Percentiles rank a stretch among this genome's conserved stretches.
Evolutionary conservation across 805 yeast genomes (phyloP).

Genomic region (Kockiozyma suomiensis): DNA sequence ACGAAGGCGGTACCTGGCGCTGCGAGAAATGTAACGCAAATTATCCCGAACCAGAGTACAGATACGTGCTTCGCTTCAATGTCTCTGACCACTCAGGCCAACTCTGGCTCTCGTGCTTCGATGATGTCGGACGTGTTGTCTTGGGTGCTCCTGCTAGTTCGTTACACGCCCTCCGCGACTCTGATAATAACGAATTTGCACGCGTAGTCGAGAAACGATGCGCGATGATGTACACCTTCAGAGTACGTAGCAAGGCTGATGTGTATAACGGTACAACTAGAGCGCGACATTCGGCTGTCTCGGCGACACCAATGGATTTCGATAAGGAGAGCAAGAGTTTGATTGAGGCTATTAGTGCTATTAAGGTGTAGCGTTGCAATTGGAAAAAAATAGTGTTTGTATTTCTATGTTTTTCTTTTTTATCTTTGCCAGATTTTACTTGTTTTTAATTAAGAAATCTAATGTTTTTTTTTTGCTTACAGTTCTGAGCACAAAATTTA

Average conservation of each 20-base stretch:
- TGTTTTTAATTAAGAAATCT: no score
- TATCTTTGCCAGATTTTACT: no score
- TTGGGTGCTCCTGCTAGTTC: constrained; percentile 69
- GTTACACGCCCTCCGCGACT: constrained; percentile 45
- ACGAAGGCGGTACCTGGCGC: constrained; percentile 75
- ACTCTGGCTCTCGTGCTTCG: constrained; percentile 84
- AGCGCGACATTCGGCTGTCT: constrained; percentile 70
- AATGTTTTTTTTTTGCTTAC: no score
- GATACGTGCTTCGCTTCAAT: constrained; percentile 76
- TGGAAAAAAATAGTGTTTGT: neutral
- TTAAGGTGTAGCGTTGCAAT: constrained; percentile 13
- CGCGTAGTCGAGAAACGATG: constrained; percentile 53
- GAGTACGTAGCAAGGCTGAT: constrained; percentile 82
- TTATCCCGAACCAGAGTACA: constrained; percentile 68
- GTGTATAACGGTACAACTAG: constrained; percentile 76
- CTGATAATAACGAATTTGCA: constrained; percentile 42
- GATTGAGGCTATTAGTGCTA: constrained; percentile 27
- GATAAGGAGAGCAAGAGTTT: constrained; percentile 38
- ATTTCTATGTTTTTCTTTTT: neutral
- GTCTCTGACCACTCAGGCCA: constrained; percentile 82
- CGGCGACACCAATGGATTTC: constrained; percentile 44
- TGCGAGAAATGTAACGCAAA: constrained; percentile 87
- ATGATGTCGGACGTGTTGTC: constrained; percentile 73
- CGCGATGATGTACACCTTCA: constrained; percentile 71
- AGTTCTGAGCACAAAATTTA: no score